A percentile compares a stretch with the other conserved stretches of the same genome.
phyloP scores from a whole-genome alignment of 495 filamentous ascomycete genomes.

The Cudoniella acicularis region DNA sequence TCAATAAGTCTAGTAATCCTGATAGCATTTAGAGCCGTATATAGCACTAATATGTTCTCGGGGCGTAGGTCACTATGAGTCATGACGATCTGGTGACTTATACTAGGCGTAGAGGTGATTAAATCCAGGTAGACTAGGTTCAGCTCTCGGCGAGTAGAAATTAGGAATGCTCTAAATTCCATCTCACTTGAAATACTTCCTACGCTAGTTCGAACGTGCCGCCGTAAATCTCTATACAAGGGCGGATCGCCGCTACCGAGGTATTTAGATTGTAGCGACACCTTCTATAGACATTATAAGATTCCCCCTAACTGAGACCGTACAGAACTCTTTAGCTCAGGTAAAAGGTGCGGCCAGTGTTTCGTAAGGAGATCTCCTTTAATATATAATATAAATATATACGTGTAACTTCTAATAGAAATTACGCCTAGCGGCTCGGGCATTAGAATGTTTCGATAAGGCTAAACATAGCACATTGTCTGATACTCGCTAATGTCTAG shows the following conservation, averaged over 20 bases:
- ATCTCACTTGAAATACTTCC: conserved; percentile 15
- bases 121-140: conserved; percentile 14
- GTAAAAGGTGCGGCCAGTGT: conserved; percentile 11
- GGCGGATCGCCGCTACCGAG: conserved; percentile 20
- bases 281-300: conserved; percentile 11
- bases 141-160: conserved; percentile 1
- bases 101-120: conserved; percentile 9
- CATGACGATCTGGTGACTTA: conserved; percentile 18
- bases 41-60: conserved; percentile 16
- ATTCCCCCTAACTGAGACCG: conserved; percentile 17
- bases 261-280: conserved; percentile 14
- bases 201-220: conserved; percentile 11
- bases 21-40: background rate
- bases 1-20: conserved; percentile 25
- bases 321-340: conserved; percentile 16
- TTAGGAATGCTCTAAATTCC: conserved; percentile 24
- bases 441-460: conserved; percentile 12
- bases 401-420: conserved; percentile 13
- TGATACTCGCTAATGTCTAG: conserved; percentile 2
- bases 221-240: conserved; percentile 19
- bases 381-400: conserved; percentile 20
- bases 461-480: conserved; percentile 10
- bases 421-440: conserved; percentile 21
- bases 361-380: conserved; percentile 1
- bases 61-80: conserved; percentile 26